Evolutionary conservation across 2,329 filamentous ascomycete species (phyloP), one percentile per base, ranked within the genome.

Genomic region (Alternaria alternata): DNA sequence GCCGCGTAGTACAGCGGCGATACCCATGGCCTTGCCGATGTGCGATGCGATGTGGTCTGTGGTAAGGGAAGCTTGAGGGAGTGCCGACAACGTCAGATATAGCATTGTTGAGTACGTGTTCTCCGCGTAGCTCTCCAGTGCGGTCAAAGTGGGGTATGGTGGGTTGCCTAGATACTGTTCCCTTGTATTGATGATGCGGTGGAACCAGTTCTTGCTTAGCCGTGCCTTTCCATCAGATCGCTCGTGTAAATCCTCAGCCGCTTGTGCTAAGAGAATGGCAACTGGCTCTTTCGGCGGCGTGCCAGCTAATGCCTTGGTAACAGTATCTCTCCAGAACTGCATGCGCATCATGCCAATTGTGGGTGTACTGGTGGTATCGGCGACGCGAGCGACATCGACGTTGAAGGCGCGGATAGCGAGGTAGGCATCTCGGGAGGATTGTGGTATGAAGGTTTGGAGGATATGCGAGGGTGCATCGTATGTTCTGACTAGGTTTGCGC

Each of bases 31-130:
- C 75, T 99, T 99, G 53, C 95, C 95, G 59, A 98, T 91, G 77
- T 99, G 95, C 55, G 92, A 96, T 8, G 94, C 94, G 18, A 99
- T 84, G 80, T 99, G 95, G 73, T 99, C 95, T 42, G 93, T 88
- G 24, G 94, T 90, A 71, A 97, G 85, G 1, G 92, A 96, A 9
- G 89, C 87, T 72, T 97, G 83, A 0, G 93, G 91, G 57, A 97
- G 81, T 7, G 90, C 85, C 18, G 92, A 92, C 38, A 98, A 82
- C 0, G 91, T 94, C 63, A 96, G 85, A 77, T 99, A 99, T 79
- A 96, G 88, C 44, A 98, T 83, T 0, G 93, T 96, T 18, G 93
- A 93, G 80, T 98, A 98, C 1, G 95, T 98, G 70, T 93, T 93
- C 79, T 99, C 95, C 1, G 92, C 92, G 74, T 98, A 97, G 47